Conservation (phyloP, 2,329 filamentous ascomycete species). For the Phaeosphaeria sp. region DNA sequence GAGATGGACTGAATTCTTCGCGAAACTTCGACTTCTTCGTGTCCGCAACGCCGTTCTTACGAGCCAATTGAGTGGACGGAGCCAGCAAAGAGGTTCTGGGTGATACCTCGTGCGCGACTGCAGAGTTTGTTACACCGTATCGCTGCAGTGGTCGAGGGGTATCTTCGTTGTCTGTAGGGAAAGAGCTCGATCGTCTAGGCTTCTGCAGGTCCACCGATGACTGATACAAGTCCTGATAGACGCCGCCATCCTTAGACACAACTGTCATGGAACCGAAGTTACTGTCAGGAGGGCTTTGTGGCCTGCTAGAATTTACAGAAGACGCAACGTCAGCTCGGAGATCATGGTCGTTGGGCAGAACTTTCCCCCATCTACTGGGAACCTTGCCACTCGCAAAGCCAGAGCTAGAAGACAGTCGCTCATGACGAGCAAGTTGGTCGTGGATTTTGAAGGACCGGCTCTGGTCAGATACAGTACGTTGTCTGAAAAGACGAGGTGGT, state of each 20-base stretch:
- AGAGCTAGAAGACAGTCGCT: constrained; percentile 43
- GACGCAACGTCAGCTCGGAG: constrained; percentile 35
- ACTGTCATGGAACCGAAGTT: constrained; percentile 32
- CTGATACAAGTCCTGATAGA: constrained; percentile 11
- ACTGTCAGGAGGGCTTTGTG: constrained; percentile 46
- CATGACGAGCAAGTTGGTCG: constrained; percentile 21
- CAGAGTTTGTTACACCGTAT: constrained; percentile 15
- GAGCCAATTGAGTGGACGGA: constrained; percentile 12
- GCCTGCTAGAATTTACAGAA: constrained; percentile 50
- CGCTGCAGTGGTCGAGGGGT: constrained; percentile 25
- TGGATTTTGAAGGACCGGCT: constrained; percentile 21
- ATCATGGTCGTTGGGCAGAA: constrained; percentile 25
- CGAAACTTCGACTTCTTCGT: constrained; percentile 45
- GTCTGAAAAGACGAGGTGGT: constrained; percentile 15
- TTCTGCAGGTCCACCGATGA: constrained; percentile 15
- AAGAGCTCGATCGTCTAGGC: constrained; percentile 26
- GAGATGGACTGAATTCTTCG: constrained; percentile 45
- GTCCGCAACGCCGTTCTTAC: constrained; percentile 39
- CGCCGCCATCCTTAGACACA: constrained; percentile 12
- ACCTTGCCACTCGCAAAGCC: constrained; percentile 46
- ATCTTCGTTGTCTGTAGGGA: constrained; percentile 30
- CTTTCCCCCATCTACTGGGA: constrained; percentile 47
- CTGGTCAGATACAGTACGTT: constrained; percentile 27
- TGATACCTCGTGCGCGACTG: constrained; percentile 2
- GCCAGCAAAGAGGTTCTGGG: constrained; percentile 3